These are phyloP conservation scores for Microdochium trichocladiopsis DNA, from an alignment of 2,329 filamentous ascomycete species.

Conservation along the genomic window DNA sequence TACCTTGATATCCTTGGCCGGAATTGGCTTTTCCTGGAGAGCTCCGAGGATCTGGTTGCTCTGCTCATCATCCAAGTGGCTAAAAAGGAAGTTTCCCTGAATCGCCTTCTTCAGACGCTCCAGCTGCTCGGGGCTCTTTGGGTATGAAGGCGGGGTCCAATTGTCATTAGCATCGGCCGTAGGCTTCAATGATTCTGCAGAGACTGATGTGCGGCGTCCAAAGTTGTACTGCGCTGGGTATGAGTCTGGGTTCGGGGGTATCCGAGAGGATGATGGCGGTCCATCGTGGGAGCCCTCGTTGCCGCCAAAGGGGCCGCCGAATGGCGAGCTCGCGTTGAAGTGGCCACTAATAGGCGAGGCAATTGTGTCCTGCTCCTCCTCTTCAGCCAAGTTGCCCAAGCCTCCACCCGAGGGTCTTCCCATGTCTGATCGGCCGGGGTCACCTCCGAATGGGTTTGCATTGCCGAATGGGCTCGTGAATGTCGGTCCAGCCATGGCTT, in stretches of 20 bases:
- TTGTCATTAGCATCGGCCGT: conserved; percentile 76
- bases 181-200: conserved; percentile 91
- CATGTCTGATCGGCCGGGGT: conserved; percentile 31
- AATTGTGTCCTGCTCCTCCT: conserved; percentile 72
- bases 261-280: conserved; percentile 36
- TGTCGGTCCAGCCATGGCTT: conserved; percentile 60
- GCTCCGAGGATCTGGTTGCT: conserved; percentile 81
- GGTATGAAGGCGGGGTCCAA: conserved; percentile 81
- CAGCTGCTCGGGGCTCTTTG: conserved; percentile 77
- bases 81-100: conserved; percentile 86
- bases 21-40: conserved; percentile 89
- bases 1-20: conserved; percentile 76
- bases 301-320: conserved; percentile 46
- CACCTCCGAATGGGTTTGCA: conserved; percentile 66
- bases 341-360: conserved; percentile 64
- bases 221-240: conserved; percentile 94
- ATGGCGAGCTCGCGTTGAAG: conserved; percentile 29
- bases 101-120: conserved; percentile 74
- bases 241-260: conserved; percentile 52
- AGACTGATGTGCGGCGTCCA: conserved; percentile 88
- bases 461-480: conserved; percentile 69
- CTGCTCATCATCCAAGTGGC: conserved; percentile 90
- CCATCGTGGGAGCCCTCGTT: conserved; percentile 37
- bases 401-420: conserved; percentile 31
- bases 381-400: conserved; percentile 62